These are phyloP conservation scores for Rhodotorula sp. DNA, from an alignment of 1,284 basidiomycete species.

Conservation along the genomic window DNA sequence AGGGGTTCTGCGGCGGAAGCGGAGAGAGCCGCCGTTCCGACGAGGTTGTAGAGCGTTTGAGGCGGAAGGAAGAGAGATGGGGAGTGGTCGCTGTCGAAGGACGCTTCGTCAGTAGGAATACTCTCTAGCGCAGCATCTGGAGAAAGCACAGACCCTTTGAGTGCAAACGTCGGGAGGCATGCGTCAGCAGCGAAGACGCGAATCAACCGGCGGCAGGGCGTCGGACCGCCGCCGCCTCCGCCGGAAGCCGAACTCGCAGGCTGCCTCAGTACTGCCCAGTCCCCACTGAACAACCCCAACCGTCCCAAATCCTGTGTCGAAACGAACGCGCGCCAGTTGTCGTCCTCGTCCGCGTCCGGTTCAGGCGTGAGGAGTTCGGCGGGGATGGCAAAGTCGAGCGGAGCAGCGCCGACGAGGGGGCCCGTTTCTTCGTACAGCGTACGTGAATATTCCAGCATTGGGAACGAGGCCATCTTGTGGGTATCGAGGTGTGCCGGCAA, in stretches of 20 bases:
- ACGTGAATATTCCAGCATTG: not conserved
- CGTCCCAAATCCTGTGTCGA: conserved; percentile 64
- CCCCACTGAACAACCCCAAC: conserved; percentile 75
- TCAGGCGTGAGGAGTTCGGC: conserved; percentile 17
- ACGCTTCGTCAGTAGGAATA: conserved; percentile 47
- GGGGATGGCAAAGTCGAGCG: conserved; percentile 20
- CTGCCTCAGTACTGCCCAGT: conserved; percentile 67
- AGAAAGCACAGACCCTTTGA: not conserved
- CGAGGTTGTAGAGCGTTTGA: conserved; percentile 27
- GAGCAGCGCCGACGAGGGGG: conserved; percentile 33
- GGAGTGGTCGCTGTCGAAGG: not conserved
- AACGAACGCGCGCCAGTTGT: conserved; percentile 53
- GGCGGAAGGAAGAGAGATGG: conserved; percentile 21
- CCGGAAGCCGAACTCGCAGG: too few relatives aligned
- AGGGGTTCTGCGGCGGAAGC: conserved; percentile 1
- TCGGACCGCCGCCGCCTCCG: conserved; percentile 22
- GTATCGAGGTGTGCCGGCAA: conserved; percentile 1
- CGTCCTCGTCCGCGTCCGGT: conserved; percentile 31
- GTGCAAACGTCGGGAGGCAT: conserved; percentile 46
- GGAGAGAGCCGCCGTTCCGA: conserved; percentile 13
- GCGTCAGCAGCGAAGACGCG: conserved; percentile 39
- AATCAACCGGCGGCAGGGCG: conserved; percentile 43
- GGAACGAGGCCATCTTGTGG: conserved; percentile 8
- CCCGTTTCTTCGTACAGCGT: not conserved
- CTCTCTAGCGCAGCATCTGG: conserved; percentile 53